These are phyloP conservation scores for Citrus medica DNA, from an alignment of 345 rosid genomes.

Conservation along the genomic window DNA sequence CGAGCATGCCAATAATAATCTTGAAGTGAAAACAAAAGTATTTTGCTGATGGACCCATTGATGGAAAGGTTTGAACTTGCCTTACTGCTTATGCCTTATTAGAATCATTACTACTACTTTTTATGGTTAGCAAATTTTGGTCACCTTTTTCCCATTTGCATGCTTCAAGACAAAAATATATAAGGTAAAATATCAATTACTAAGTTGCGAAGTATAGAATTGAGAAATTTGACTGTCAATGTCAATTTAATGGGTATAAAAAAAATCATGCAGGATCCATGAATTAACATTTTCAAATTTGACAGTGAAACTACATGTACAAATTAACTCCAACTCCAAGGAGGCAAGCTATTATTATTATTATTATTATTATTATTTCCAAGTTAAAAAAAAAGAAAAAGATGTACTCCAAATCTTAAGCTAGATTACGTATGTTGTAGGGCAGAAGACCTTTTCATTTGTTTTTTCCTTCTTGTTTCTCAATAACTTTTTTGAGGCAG, in stretches of 20 bases:
- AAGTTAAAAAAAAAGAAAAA: too few species aligned
- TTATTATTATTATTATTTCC: too few species aligned
- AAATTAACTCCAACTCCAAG: too few species aligned
- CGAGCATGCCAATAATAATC: slow-evolving; percentile 7
- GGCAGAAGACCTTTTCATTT: too few species aligned
- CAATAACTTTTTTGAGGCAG: too few species aligned
- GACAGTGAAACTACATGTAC: too few species aligned
- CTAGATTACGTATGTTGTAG: too few species aligned
- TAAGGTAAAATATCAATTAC: not conserved
- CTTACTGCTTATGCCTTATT: not conserved
- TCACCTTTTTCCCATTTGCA: not conserved
- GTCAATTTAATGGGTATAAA: not conserved
- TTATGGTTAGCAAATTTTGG: not conserved
- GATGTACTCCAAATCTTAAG: too few species aligned
- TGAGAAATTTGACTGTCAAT: not conserved
- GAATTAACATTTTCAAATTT: too few species aligned
- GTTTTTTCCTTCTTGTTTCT: too few species aligned
- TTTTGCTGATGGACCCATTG: slow-evolving; percentile 20
- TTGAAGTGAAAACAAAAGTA: slow-evolving; percentile 17
- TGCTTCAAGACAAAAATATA: not conserved
- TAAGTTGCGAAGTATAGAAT: not conserved
- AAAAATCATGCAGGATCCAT: too few species aligned
- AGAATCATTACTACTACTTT: not conserved
- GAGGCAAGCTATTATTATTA: too few species aligned
- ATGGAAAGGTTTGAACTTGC: slow-evolving; percentile 10